Percentiles rank a stretch among this genome's conserved stretches.
Evolutionary conservation across 345 rosid genomes (phyloP).

Genomic region (Eutrema japonicum): DNA sequence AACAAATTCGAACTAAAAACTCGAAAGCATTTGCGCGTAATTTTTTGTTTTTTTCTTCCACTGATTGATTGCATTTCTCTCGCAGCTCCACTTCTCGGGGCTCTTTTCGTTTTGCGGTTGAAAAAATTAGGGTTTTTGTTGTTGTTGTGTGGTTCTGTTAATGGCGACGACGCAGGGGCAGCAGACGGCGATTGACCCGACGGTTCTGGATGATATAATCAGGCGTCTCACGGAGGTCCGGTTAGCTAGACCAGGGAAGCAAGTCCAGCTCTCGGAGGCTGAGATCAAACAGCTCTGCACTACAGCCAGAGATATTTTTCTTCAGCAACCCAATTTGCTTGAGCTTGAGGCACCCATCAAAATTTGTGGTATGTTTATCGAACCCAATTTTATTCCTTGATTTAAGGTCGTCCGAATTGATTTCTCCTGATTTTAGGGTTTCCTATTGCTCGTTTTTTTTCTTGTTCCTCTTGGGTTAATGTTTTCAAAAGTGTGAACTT

Average conservation of each 20-base stretch:
- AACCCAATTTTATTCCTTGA: background rate
- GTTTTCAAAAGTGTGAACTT: conserved; percentile 6
- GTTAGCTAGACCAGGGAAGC: conserved; percentile 85
- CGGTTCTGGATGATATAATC: conserved; percentile 78
- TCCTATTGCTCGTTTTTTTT: background rate
- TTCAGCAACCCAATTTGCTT: conserved; percentile 84
- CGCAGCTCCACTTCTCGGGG: background rate
- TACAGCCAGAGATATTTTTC: conserved; percentile 76
- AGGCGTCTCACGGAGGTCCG: conserved; percentile 86
- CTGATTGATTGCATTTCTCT: conserved; percentile 26
- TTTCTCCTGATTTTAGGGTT: conserved; percentile 8
- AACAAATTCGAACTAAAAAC: conserved; percentile 22
- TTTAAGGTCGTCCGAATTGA: background rate
- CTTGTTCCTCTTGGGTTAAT: background rate
- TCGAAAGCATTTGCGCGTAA: conserved; percentile 42
- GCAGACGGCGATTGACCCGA: conserved; percentile 62
- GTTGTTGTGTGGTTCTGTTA: conserved; percentile 8
- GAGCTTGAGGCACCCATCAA: conserved; percentile 98
- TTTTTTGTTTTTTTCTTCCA: background rate
- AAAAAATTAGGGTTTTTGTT: conserved; percentile 37
- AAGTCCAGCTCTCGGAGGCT: conserved; percentile 85
- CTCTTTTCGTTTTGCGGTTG: background rate
- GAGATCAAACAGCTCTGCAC: conserved; percentile 93
- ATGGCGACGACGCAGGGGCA: conserved; percentile 63
- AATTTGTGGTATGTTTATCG: conserved; percentile 67